Conservation (phyloP, 2,329 filamentous ascomycete genomes). For the Claviceps lovelessii region DNA sequence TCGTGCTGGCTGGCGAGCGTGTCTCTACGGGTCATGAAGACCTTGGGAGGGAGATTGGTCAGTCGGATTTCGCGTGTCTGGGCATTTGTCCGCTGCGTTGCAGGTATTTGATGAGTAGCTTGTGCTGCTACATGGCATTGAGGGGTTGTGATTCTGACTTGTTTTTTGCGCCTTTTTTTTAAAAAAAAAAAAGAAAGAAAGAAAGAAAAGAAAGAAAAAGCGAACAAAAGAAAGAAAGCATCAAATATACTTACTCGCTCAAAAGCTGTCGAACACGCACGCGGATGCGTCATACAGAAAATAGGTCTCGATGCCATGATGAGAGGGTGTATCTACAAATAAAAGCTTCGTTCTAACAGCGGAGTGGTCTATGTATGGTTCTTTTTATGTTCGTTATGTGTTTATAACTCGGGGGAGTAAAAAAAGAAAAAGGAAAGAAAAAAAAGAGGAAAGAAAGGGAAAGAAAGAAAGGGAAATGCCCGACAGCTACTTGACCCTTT, state of each 20-base stretch:
- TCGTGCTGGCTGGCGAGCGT: conserved; percentile 77
- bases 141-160: background rate
- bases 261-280: conserved; percentile 93
- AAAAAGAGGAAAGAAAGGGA: background rate
- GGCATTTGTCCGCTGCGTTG: too few relatives aligned
- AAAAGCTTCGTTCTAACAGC: background rate
- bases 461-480: background rate
- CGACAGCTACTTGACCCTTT: background rate
- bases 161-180: background rate
- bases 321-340: background rate
- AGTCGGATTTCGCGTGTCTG: background rate
- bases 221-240: background rate
- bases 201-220: too few relatives aligned
- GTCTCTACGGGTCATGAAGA: conserved; percentile 90
- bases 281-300: conserved; percentile 85
- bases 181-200: too few relatives aligned
- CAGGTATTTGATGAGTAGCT: too few relatives aligned
- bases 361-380: background rate
- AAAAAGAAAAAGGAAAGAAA: background rate
- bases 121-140: too few relatives aligned
- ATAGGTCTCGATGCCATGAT: conserved; percentile 34
- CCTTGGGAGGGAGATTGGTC: conserved; percentile 32
- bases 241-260: conserved; percentile 54
- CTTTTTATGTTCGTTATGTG: background rate
- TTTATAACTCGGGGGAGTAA: too few relatives aligned